Evolutionary conservation across 2,329 filamentous ascomycete species (phyloP), one percentile per base, ranked within the genome.

Genomic region (Lasiodiplodia gonubiensis): DNA sequence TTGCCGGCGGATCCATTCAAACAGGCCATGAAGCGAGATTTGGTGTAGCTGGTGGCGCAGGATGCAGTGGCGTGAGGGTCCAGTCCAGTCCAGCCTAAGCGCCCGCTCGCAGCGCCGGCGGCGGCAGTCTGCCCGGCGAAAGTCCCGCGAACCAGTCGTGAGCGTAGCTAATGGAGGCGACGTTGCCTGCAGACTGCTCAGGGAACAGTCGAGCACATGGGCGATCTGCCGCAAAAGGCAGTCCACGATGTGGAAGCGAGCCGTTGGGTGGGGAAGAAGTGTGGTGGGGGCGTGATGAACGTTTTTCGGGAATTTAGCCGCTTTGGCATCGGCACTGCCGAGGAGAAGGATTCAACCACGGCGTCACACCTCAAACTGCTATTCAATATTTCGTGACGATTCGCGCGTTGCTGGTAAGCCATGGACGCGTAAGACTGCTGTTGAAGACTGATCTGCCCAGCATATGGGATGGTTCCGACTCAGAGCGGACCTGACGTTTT

Each of bases 11-110:
- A 18, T 25, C 53, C 33, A 11, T 25, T 27, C 54, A 35, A 33
- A 30, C 30, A 18, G 8, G 18, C 18, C 49, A 25, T 52, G 49
- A 49, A 61, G 57, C 42, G 39, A 49, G 39, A 48, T 61, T 48
- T 27, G 39, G 57, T 10, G 33, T n/a, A 23, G 18, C n/a, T 23
- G 14, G 30, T 33, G 33, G n/a, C 54, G 33, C 25, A 35, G n/a
- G 35, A 42, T 14, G n/a, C 33, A 49, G 57, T 61, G 57, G 57
- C 57, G 39, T 48, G 39, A 61, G 57, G 57, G 39, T 33, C 39
- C 39, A 42, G 55, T 33, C 54, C 54, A 57, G 54, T 33, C 52
- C n/a, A n/a, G n/a, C 10, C 25, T 25, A 61, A 61, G 57, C 57
- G 57, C 39, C 39, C 57, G 39, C 39, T 33, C 57, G 33, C 57